Conservation (phyloP, 176 grass and related monocot species). For the Rhynchospora tenuis region DNA sequence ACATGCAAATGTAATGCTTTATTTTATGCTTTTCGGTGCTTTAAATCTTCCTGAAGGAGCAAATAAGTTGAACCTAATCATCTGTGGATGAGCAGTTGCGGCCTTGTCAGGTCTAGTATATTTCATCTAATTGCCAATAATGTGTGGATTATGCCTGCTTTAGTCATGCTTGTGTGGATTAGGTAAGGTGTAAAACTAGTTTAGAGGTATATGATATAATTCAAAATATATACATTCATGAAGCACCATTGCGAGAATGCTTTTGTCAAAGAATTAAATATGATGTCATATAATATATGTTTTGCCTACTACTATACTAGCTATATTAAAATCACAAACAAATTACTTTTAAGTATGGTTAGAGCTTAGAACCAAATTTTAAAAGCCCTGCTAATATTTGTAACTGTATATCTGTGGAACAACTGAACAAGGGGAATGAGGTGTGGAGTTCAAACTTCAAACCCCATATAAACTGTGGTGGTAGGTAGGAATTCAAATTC, state of each 20-base stretch:
- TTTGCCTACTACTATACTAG: neutral
- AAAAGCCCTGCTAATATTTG: neutral
- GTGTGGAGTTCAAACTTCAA: neutral
- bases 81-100: too few relatives aligned
- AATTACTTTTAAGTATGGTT: neutral
- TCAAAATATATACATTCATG: neutral
- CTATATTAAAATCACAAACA: neutral
- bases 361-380: neutral
- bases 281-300: too few relatives aligned
- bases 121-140: too few relatives aligned
- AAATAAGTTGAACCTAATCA: too few relatives aligned
- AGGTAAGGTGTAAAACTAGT: neutral
- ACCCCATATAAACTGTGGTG: neutral
- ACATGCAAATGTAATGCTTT: neutral
- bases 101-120: too few relatives aligned
- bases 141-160: too few relatives aligned
- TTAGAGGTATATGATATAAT: neutral
- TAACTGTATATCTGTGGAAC: neutral
- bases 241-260: neutral
- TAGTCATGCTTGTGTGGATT: neutral
- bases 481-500: constrained; percentile 2
- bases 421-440: too few relatives aligned
- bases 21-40: neutral
- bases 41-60: too few relatives aligned
- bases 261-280: too few relatives aligned